These are phyloP conservation scores for Xylogone sp. DNA, from an alignment of 2,329 filamentous ascomycete genomes.

Conservation along the genomic window DNA sequence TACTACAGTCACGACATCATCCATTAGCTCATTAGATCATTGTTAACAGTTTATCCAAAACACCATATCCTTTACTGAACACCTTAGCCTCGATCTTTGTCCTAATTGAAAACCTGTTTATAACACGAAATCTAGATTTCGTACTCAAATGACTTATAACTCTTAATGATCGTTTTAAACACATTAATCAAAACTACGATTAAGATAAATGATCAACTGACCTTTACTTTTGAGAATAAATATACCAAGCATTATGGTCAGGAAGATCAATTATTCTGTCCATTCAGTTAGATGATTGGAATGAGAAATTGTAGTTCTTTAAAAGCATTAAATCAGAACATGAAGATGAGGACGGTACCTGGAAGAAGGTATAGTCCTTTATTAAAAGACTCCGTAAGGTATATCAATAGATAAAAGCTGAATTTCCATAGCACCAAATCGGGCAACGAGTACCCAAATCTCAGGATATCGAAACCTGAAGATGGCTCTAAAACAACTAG, in stretches of 20 bases:
- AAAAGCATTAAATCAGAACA: slow-evolving; percentile 5
- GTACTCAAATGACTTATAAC: slow-evolving; percentile 5
- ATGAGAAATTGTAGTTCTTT: slow-evolving; percentile 11
- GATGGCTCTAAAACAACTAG: too few relatives aligned
- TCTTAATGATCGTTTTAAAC: slow-evolving; percentile 7
- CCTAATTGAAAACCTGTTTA: slow-evolving; percentile 6
- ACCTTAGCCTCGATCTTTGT: slow-evolving; percentile 8
- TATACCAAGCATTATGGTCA: slow-evolving; percentile 9
- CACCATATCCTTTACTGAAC: slow-evolving; percentile 1
- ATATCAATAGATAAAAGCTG: background rate
- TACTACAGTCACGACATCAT: slow-evolving; percentile 7
- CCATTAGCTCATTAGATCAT: slow-evolving; percentile 12
- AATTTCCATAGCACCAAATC: background rate
- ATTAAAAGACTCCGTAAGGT: slow-evolving; percentile 3
- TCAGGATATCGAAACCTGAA: too few relatives aligned
- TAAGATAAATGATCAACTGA: slow-evolving; percentile 10
- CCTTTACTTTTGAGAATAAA: slow-evolving; percentile 11
- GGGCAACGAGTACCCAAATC: slow-evolving; percentile 1
- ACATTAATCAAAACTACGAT: slow-evolving; percentile 8
- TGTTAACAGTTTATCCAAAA: slow-evolving; percentile 12
- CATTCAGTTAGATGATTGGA: slow-evolving; percentile 6
- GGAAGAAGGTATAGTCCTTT: slow-evolving; percentile 8
- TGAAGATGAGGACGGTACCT: slow-evolving; percentile 4
- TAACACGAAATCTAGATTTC: slow-evolving; percentile 32
- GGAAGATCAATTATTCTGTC: slow-evolving; percentile 4